Conservation (phyloP, 1,139 yeast genomes). For the Magnusiomyces ingens region DNA sequence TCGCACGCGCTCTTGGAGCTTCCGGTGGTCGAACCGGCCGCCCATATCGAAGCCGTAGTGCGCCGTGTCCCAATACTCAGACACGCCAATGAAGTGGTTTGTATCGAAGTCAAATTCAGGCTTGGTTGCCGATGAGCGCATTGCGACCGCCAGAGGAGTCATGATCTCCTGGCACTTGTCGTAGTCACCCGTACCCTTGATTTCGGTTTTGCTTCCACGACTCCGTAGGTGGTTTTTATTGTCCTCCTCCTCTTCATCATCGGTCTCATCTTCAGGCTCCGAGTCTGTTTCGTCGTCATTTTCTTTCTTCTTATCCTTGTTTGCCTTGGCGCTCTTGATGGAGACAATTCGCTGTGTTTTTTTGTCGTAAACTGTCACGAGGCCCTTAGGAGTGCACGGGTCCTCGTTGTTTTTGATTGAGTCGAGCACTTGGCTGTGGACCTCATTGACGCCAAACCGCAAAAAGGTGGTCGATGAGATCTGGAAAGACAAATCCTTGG, state of each 20-base stretch:
- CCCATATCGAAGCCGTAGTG: conserved; percentile 40
- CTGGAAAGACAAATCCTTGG: conserved; percentile 33
- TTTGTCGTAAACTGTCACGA: conserved; percentile 9
- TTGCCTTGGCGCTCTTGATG: conserved; percentile 2
- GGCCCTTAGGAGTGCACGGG: conserved; percentile 43
- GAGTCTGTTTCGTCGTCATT: conserved; percentile 32
- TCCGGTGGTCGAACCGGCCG: conserved; percentile 34
- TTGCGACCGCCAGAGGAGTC: conserved; percentile 42
- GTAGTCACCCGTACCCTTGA: conserved; percentile 57
- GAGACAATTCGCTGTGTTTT: conserved; percentile 10
- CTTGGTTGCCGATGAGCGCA: conserved; percentile 36
- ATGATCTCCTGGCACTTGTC: conserved; percentile 46
- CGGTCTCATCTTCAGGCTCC: neutral
- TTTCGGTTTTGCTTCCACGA: conserved; percentile 15
- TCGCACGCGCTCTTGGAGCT: conserved; percentile 41
- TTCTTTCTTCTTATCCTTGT: conserved; percentile 6
- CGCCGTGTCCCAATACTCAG: conserved; percentile 76
- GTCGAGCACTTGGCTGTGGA: conserved; percentile 46
- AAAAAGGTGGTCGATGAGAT: conserved; percentile 61
- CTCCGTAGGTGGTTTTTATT: neutral
- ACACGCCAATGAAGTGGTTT: conserved; percentile 68
- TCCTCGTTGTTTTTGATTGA: conserved; percentile 27
- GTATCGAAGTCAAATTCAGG: conserved; percentile 65
- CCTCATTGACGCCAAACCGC: conserved; percentile 73
- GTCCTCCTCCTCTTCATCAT: conserved; percentile 7